Percentiles rank a stretch among this genome's conserved stretches.
phyloP scores from a whole-genome alignment of 805 yeast species.

The Spathaspora passalidarum region DNA sequence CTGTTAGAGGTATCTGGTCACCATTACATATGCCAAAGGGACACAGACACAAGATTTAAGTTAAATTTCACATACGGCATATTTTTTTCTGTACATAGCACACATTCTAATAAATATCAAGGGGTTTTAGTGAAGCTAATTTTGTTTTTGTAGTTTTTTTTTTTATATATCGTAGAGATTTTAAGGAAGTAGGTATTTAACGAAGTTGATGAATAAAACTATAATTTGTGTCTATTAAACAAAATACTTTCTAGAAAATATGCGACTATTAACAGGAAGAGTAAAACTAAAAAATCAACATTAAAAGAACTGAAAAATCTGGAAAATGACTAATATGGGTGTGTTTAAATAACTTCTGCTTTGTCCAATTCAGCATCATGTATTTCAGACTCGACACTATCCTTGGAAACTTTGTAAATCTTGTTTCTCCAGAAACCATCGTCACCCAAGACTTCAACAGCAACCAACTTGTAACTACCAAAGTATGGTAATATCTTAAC shows the following conservation, averaged over 20 bases:
- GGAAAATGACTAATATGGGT: neutral
- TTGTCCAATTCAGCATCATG: slow-evolving; percentile 3
- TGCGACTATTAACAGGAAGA: neutral
- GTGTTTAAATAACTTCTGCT: neutral
- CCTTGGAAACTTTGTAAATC: slow-evolving; percentile 41
- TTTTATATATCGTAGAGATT: no score
- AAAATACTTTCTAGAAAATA: neutral
- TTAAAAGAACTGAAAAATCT: slow-evolving; percentile 3
- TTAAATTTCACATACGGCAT: neutral
- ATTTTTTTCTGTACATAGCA: slow-evolving; percentile 3
- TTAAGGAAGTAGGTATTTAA: no score
- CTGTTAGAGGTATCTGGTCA: slow-evolving; percentile 97
- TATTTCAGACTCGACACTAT: slow-evolving; percentile 10
- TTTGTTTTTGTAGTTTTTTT: neutral
- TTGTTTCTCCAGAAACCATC: slow-evolving; percentile 75
- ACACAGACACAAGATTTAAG: slow-evolving; percentile 37
- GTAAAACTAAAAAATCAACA: neutral
- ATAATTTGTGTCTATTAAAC: no score
- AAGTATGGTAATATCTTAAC: slow-evolving; percentile 52
- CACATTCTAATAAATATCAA: neutral
- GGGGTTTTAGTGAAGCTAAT: neutral
- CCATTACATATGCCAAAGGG: slow-evolving; percentile 71
- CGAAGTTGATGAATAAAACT: neutral
- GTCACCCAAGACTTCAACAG: slow-evolving; percentile 53
- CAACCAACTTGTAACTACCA: slow-evolving; percentile 50